Evolutionary conservation across 2,329 filamentous ascomycete species (phyloP), one percentile per base, ranked within the genome.

Genomic region (Fusarium irregulare): DNA sequence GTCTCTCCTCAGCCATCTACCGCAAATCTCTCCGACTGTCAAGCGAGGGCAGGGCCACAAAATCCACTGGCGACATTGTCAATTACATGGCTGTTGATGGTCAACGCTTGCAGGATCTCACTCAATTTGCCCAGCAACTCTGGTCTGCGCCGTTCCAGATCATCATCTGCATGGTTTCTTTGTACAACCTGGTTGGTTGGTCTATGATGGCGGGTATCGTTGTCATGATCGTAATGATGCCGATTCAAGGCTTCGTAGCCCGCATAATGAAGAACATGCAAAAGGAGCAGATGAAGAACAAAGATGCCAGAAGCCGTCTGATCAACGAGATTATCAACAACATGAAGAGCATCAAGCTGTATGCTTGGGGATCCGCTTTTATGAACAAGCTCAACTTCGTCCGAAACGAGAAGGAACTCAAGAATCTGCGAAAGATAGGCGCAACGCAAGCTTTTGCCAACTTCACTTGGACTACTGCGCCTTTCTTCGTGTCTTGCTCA

Each of bases 51-150:
- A 89, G 95, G 56, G 88, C 94, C 4, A 82, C 90, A 46, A 98
- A 98, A 82, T 93, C 93, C 1, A 99, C 96, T 0, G 96, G 96
- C 60, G 97, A 99, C 76, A 98, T 99, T 76, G 96, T 99, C 78
- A 99, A 99, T 78, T 96, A 97, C 81, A 99, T 99, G 95, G 96
- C 97, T 47, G 95, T 99, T 12, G 96, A 99, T 78, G 95, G 95
- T 16, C 96, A 99, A 80, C 91, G 97, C 71, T 86, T 99, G 20
- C 93, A 98, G 76, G 96, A 99, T 80, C 84, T 99, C 60, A 93
- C 95, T 4, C 97, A 99, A 77, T 99, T 96, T 78, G 94, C 93
- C 20, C 94, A 97, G 78, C 95, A 98, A 79, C 83, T 97, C 13
- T 98, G 96, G 94, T 98, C 94, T 45, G 95, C 97, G 4, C 96